Conservation (phyloP, 1,139 yeast species). For the Hyphopichia wangnamkhiaoensis region DNA sequence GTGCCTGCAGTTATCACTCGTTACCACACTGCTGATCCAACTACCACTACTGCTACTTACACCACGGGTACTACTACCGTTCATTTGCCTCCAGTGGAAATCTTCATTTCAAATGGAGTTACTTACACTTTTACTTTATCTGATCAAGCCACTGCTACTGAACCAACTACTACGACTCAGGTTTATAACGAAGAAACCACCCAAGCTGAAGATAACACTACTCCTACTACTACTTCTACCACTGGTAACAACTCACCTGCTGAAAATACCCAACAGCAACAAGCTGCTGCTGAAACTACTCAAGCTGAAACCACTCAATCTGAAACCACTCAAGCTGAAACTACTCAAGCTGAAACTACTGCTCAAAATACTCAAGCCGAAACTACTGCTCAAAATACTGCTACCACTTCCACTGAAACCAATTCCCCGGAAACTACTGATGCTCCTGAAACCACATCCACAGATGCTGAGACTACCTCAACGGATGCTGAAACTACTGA, state of each 20-base stretch:
- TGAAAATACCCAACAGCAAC: constrained; percentile 10
- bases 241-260: constrained; percentile 15
- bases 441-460: constrained; percentile 10
- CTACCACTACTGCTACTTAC: constrained; percentile 53
- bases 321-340: constrained; percentile 13
- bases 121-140: constrained; percentile 61
- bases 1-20: constrained; percentile 53
- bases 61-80: constrained; percentile 62
- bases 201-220: constrained; percentile 7
- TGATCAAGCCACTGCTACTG: constrained; percentile 32
- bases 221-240: constrained; percentile 22
- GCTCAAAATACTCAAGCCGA: constrained; percentile 12
- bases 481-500: constrained; percentile 8
- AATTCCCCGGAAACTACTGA: no score
- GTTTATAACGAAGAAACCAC: constrained; percentile 15
- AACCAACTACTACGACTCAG: constrained; percentile 31
- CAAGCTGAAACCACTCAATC: no score
- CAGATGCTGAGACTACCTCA: constrained; percentile 11
- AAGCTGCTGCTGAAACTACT: constrained; percentile 11
- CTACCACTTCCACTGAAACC: constrained; percentile 17
- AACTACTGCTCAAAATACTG: constrained; percentile 22
- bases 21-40: constrained; percentile 61
- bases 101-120: constrained; percentile 60
- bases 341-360: constrained; percentile 16
- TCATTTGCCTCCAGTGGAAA: constrained; percentile 68